Evolutionary conservation across 306 rosid genomes (phyloP).

Genomic region (Calophaca sinica): DNA sequence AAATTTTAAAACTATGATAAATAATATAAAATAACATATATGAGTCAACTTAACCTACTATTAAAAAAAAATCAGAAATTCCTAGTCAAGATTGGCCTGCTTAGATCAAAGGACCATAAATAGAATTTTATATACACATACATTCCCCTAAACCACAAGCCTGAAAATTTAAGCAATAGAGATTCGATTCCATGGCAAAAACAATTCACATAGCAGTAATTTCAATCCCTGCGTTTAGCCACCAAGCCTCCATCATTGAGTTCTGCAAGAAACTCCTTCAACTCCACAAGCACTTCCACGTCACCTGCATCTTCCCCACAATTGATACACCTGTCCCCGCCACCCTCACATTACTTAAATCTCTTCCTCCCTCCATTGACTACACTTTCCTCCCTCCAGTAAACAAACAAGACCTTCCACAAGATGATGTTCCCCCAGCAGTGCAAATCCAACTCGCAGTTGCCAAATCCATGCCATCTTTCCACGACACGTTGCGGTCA

Average conservation of each 20-base stretch:
- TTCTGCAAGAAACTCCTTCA: slow-evolving; percentile 42
- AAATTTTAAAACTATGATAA: too few relatives aligned
- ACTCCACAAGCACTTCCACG: slow-evolving; percentile 32
- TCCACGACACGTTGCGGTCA: slow-evolving; percentile 18
- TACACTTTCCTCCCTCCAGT: slow-evolving; percentile 47
- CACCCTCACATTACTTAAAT: slow-evolving; percentile 33
- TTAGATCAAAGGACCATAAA: neutral
- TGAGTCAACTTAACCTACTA: too few relatives aligned
- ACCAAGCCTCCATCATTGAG: slow-evolving; percentile 44
- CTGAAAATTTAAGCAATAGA: neutral
- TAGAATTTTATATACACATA: neutral
- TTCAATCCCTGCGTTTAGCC: slow-evolving; percentile 42
- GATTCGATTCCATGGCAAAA: slow-evolving; percentile 40
- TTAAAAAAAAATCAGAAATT: neutral
- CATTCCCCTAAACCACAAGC: neutral
- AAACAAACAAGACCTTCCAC: slow-evolving; percentile 20
- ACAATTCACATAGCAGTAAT: slow-evolving; percentile 40
- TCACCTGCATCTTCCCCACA: slow-evolving; percentile 52
- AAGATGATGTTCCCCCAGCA: neutral
- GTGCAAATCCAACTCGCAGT: slow-evolving; percentile 31
- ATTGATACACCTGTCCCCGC: slow-evolving; percentile 13
- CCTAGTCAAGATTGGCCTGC: neutral
- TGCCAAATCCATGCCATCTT: slow-evolving; percentile 40
- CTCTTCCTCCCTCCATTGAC: slow-evolving; percentile 2
- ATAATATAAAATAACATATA: too few relatives aligned